A percentile compares a stretch with the other conserved stretches of the same genome.
These are phyloP conservation scores for Scheffersomyces cryptocercus DNA, from an alignment of 1,139 yeast genomes.

Conservation along the genomic window DNA sequence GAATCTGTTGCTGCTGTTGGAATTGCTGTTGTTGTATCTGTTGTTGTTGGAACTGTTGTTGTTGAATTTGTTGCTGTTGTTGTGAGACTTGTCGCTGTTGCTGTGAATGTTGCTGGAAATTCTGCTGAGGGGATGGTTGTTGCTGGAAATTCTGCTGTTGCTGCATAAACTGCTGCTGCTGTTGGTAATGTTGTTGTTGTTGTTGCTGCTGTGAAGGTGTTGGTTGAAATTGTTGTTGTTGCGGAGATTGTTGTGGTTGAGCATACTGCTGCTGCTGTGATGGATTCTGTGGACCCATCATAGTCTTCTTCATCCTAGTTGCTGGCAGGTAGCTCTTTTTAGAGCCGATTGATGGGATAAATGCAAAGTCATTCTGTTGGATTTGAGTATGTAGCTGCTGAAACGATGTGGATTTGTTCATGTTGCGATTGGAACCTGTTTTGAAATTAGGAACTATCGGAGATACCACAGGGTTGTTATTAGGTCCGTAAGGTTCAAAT, in stretches of 20 bases:
- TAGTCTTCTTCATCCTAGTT: slow-evolving; percentile 28
- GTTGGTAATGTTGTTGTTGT: slow-evolving; percentile 1
- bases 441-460: slow-evolving; percentile 39
- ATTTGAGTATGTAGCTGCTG: slow-evolving; percentile 47
- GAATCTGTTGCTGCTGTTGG: too few relatives aligned
- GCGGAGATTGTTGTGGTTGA: slow-evolving; percentile 1
- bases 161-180: not conserved
- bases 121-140: slow-evolving; percentile 3
- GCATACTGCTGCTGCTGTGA: slow-evolving; percentile 1
- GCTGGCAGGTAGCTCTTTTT: slow-evolving; percentile 37
- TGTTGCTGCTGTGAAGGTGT: not conserved
- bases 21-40: not conserved
- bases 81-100: not conserved
- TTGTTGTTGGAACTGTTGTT: not conserved
- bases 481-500: slow-evolving; percentile 55
- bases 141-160: slow-evolving; percentile 6
- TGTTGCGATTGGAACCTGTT: slow-evolving; percentile 39
- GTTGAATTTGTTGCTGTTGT: slow-evolving; percentile 1
- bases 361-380: slow-evolving; percentile 34
- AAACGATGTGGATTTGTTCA: slow-evolving; percentile 40
- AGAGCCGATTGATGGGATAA: slow-evolving; percentile 31
- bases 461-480: slow-evolving; percentile 19
- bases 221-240: slow-evolving; percentile 3
- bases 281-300: not conserved
- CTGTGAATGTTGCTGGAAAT: not conserved